Evolutionary conservation across 2,329 filamentous ascomycete genomes (phyloP).

Genomic region (Alternaria metachromatica): DNA sequence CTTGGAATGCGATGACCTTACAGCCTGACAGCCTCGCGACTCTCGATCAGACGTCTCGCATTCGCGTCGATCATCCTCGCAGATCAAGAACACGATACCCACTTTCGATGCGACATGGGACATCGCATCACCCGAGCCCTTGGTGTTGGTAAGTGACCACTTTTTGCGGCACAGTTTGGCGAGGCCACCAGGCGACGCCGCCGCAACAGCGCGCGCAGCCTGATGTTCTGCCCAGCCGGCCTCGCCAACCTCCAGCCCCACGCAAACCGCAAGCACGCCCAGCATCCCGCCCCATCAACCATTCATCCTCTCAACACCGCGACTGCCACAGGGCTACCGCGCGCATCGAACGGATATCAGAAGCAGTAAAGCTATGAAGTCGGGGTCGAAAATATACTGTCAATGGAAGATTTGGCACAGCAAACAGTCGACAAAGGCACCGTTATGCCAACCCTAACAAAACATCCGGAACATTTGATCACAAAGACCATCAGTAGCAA

Average conservation of each 20-base stretch:
- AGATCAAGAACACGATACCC: background rate
- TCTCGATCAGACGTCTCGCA: background rate
- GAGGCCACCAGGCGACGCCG: background rate
- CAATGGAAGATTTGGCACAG: background rate
- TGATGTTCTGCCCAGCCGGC: background rate
- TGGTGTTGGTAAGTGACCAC: background rate
- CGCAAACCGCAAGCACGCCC: background rate
- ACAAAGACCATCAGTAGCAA: background rate
- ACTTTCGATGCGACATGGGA: background rate
- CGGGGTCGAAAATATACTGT: rapidly evolving
- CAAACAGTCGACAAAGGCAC: background rate
- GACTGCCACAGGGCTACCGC: background rate
- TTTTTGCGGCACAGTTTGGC: background rate
- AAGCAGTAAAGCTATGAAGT: background rate
- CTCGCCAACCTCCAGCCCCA: background rate
- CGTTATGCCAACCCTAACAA: background rate
- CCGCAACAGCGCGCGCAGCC: background rate
- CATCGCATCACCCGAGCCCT: background rate
- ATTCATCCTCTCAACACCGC: background rate
- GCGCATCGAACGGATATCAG: background rate
- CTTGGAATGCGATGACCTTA: background rate
- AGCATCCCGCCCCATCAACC: background rate
- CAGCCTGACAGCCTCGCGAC: background rate
- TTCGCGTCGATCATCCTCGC: background rate
- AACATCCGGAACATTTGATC: background rate